Percentiles rank a stretch among this genome's conserved stretches.
phyloP scores from a whole-genome alignment of 2,329 filamentous ascomycete species.

The Thelonectria rubi region DNA sequence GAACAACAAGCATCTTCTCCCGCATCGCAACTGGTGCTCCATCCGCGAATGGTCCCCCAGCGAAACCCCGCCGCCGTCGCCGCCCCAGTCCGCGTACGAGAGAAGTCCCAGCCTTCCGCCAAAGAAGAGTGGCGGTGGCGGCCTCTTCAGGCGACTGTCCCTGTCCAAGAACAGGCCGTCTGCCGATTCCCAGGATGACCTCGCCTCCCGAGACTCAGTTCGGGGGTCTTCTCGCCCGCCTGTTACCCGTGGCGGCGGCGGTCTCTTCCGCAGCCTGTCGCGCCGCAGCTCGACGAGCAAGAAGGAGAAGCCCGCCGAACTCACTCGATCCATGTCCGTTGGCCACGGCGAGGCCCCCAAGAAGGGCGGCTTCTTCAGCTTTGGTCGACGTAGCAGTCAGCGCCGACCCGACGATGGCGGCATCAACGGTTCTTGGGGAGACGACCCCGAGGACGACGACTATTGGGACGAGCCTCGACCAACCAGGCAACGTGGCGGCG shows the following conservation, averaged over 20 bases:
- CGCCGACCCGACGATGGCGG: slow-evolving; percentile 58
- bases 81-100: slow-evolving; percentile 61
- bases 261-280: slow-evolving; percentile 57
- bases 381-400: slow-evolving; percentile 53
- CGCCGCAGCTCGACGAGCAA: slow-evolving; percentile 47
- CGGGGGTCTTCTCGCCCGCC: slow-evolving; percentile 59
- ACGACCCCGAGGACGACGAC: slow-evolving; percentile 50
- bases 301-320: slow-evolving; percentile 39
- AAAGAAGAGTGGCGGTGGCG: slow-evolving; percentile 34
- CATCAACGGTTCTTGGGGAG: slow-evolving; percentile 65
- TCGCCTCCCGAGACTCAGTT: slow-evolving; percentile 46
- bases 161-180: slow-evolving; percentile 49
- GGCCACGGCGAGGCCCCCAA: slow-evolving; percentile 60
- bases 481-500: slow-evolving; percentile 37
- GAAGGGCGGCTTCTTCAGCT: slow-evolving; percentile 53
- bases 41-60: slow-evolving; percentile 87
- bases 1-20: slow-evolving; percentile 90
- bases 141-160: slow-evolving; percentile 58
- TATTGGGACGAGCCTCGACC: slow-evolving; percentile 38
- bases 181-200: slow-evolving; percentile 49
- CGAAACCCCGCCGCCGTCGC: slow-evolving; percentile 75
- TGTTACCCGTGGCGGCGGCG: slow-evolving; percentile 54
- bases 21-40: slow-evolving; percentile 94
- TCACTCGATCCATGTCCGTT: slow-evolving; percentile 69
- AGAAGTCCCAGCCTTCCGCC: slow-evolving; percentile 51